Evolutionary conservation across 1,284 basidiomycete species (phyloP).

Genomic region (Ustilago hordei): DNA sequence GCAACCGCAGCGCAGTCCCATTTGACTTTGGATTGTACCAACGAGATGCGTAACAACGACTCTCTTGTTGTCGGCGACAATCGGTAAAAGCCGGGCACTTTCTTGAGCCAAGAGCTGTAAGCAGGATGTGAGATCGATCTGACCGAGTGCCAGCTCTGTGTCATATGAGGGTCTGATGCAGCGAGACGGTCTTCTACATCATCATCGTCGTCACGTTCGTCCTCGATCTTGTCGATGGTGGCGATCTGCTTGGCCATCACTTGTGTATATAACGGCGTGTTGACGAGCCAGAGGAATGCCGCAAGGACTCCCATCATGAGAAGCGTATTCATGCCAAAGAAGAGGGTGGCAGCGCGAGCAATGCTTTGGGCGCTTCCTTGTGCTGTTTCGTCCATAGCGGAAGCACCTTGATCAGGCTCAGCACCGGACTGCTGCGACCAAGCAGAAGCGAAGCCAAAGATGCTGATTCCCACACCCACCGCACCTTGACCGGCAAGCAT

Average conservation of each 20-base stretch:
- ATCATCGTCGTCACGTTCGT: slow-evolving; percentile 27
- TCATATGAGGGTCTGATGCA: slow-evolving; percentile 24
- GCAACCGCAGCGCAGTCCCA: slow-evolving; percentile 47
- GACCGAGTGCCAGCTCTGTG: slow-evolving; percentile 51
- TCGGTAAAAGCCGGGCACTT: slow-evolving; percentile 41
- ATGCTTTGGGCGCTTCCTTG: slow-evolving; percentile 35
- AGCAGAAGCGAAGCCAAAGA: slow-evolving; percentile 57
- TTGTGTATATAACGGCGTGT: slow-evolving; percentile 40
- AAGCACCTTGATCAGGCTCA: background rate
- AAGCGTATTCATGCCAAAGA: slow-evolving; percentile 50
- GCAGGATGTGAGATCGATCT: slow-evolving; percentile 46
- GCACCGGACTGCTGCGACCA: slow-evolving; percentile 36
- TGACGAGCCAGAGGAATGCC: slow-evolving; percentile 45
- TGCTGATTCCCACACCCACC: slow-evolving; percentile 56
- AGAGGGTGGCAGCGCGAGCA: slow-evolving; percentile 49
- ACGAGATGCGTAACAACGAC: slow-evolving; percentile 41
- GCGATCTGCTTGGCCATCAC: slow-evolving; percentile 53
- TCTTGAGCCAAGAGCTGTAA: slow-evolving; percentile 43
- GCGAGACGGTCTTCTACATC: slow-evolving; percentile 18
- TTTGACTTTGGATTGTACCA: slow-evolving; percentile 54
- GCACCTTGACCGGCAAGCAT: slow-evolving; percentile 65
- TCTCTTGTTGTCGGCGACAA: slow-evolving; percentile 38
- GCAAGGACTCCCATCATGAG: slow-evolving; percentile 44
- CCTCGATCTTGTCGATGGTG: slow-evolving; percentile 44
- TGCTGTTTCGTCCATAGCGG: slow-evolving; percentile 14